Conservation (phyloP, 1,284 basidiomycete genomes). For the Melampsora larici-populina region DNA sequence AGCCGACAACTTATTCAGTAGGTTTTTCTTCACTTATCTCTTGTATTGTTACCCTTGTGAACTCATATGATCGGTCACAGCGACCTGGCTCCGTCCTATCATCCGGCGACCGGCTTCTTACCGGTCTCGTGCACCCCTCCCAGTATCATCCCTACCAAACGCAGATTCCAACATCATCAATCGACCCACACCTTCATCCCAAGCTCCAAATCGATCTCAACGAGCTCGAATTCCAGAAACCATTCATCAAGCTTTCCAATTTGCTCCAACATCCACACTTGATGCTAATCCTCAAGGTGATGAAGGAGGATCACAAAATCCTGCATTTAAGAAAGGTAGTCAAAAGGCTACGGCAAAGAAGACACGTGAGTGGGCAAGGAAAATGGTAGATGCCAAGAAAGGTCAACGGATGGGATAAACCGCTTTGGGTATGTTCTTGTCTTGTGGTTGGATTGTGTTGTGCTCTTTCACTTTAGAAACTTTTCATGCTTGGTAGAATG, state of each 20-base stretch:
- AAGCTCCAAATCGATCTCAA: conserved; percentile 3
- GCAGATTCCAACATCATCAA: not conserved
- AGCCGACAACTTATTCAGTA: conserved; percentile 78
- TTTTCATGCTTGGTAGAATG: no score
- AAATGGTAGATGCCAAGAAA: conserved; percentile 32
- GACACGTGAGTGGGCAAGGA: conserved; percentile 37
- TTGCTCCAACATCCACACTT: conserved; percentile 14
- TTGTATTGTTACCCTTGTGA: not conserved
- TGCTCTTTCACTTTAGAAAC: no score
- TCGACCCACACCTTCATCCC: not conserved
- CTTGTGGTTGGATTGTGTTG: no score
- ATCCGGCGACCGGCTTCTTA: conserved; percentile 84
- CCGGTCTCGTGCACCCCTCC: conserved; percentile 61
- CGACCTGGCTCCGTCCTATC: conserved; percentile 74
- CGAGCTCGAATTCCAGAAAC: conserved; percentile 30
- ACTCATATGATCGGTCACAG: conserved; percentile 1
- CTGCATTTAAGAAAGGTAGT: conserved; percentile 29
- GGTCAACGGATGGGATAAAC: conserved; percentile 25
- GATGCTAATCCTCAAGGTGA: not conserved
- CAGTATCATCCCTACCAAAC: not conserved
- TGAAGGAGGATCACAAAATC: conserved; percentile 10
- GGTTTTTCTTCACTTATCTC: conserved; percentile 54
- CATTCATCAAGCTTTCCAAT: conserved; percentile 31
- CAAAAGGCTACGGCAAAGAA: conserved; percentile 41
- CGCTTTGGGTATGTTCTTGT: no score